Conservation (phyloP, 306 rosid species). For the Ammopiptanthus mongolicus region DNA sequence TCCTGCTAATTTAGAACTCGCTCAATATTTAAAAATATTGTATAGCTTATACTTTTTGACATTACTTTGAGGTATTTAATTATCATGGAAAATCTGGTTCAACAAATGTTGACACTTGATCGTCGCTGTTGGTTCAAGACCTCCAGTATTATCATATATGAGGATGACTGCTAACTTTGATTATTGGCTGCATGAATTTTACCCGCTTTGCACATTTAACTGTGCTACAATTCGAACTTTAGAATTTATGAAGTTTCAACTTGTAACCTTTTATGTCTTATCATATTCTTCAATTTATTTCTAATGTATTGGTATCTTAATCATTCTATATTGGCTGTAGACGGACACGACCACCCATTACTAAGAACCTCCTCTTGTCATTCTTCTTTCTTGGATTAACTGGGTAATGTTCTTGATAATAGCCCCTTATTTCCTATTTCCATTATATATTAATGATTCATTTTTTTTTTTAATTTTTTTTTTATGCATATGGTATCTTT, state of each 20-base stretch:
- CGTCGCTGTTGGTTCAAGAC: slow-evolving; percentile 6
- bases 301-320: slow-evolving; percentile 4
- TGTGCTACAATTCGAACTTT: neutral
- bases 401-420: slow-evolving; percentile 56
- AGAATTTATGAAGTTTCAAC: neutral
- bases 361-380: slow-evolving; percentile 47
- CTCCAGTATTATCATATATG: neutral
- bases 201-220: neutral
- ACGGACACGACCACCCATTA: slow-evolving; percentile 66
- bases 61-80: neutral
- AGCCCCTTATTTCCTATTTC: neutral
- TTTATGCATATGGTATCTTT: slow-evolving; percentile 19
- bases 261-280: neutral
- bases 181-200: neutral
- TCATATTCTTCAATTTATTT: neutral
- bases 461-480: slow-evolving; percentile 3
- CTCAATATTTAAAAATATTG: neutral
- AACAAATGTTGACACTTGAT: neutral
- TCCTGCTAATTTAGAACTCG: neutral
- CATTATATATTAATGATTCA: neutral
- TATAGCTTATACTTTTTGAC: neutral
- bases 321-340: slow-evolving; percentile 39
- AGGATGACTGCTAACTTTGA: neutral
- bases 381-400: slow-evolving; percentile 87
- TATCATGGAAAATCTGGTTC: neutral